A percentile compares a stretch with the other conserved stretches of the same genome.
These are phyloP conservation scores for Mortierella sp. DNA, from an alignment of 371 early-diverging fungal species.

Conservation along the genomic window DNA sequence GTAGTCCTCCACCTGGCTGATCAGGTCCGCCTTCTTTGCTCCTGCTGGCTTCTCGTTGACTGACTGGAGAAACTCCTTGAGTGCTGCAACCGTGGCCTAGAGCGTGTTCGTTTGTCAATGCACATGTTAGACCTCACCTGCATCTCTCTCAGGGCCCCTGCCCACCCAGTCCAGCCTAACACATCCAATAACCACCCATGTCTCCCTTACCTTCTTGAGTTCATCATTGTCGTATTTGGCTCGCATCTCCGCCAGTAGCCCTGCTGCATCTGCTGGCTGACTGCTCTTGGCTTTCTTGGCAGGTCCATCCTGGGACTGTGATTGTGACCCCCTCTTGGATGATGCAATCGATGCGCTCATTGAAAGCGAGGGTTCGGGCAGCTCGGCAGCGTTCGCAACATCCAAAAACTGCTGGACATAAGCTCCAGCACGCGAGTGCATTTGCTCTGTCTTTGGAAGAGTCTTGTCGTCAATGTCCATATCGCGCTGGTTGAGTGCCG, in stretches of 20 bases:
- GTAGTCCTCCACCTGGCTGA: constrained; percentile 58
- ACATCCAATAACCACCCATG: too few species aligned
- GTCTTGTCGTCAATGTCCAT: constrained; percentile 53
- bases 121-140: neutral
- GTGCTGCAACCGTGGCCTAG: constrained; percentile 58
- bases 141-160: neutral
- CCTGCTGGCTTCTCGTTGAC: constrained; percentile 51
- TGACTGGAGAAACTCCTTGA: constrained; percentile 62
- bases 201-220: constrained; percentile 32
- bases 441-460: constrained; percentile 43
- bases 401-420: constrained; percentile 38
- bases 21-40: constrained; percentile 63
- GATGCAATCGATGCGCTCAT: constrained; percentile 4
- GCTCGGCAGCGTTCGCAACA: constrained; percentile 14
- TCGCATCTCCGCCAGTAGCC: constrained; percentile 23
- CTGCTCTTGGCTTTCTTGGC: constrained; percentile 27
- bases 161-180: neutral
- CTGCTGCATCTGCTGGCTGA: constrained; percentile 10
- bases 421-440: constrained; percentile 36
- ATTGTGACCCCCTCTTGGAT: constrained; percentile 15
- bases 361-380: constrained; percentile 5
- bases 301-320: constrained; percentile 9
- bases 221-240: constrained; percentile 28
- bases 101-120: too few species aligned
- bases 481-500: constrained; percentile 62